phyloP scores from a whole-genome alignment of 164 flowering plant species.

The Malania oleifera region DNA sequence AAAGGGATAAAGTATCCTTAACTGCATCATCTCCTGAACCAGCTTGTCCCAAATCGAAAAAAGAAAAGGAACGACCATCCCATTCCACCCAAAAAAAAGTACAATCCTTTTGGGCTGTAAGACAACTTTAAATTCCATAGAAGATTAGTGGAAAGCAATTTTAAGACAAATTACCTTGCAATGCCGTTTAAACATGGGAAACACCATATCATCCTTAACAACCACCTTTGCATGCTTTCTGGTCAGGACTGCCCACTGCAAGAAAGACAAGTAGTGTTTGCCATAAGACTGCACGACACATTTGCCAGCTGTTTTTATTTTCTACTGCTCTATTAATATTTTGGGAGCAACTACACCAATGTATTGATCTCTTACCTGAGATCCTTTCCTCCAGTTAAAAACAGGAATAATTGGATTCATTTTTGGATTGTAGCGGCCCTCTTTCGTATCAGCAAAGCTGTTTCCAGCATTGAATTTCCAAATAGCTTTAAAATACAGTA shows the following conservation, averaged over 20 bases:
- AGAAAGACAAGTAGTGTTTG: slow-evolving; percentile 12
- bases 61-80: no score
- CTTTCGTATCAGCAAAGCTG: slow-evolving; percentile 95
- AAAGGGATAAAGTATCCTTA: no score
- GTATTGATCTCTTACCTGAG: slow-evolving; percentile 58
- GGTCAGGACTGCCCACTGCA: slow-evolving; percentile 85
- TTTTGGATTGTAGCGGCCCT: slow-evolving; percentile 93
- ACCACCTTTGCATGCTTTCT: slow-evolving; percentile 87
- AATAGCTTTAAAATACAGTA: not conserved
- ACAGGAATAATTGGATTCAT: slow-evolving; percentile 87
- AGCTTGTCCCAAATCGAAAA: no score
- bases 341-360: not conserved
- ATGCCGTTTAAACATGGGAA: slow-evolving; percentile 71
- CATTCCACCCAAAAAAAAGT: no score
- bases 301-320: no score
- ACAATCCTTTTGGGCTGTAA: no score
- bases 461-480: slow-evolving; percentile 18
- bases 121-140: no score
- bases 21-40: no score
- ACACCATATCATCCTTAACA: slow-evolving; percentile 64
- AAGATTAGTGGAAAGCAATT: not conserved
- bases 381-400: slow-evolving; percentile 94
- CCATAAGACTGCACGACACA: no score
- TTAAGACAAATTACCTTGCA: slow-evolving; percentile 61
- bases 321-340: not conserved